Conservation (phyloP, 2,329 filamentous ascomycete species). For the Diplodia corticola region DNA sequence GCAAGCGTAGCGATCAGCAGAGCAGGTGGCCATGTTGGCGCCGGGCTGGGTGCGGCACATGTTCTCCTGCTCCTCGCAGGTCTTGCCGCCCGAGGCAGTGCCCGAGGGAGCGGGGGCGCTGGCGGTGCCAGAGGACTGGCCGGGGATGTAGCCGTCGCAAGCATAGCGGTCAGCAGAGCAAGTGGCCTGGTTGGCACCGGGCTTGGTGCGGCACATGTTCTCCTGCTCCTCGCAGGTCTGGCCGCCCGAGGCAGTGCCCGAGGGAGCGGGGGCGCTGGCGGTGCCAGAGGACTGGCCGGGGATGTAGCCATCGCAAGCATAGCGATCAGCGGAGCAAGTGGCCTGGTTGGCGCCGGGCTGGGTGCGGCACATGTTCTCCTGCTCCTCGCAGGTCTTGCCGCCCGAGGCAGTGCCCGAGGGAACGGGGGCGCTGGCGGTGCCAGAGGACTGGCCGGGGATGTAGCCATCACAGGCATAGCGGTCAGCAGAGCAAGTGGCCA, state of each 20-base stretch:
- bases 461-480: slow-evolving; percentile 4
- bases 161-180: background rate
- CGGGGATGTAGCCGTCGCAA: slow-evolving; percentile 13
- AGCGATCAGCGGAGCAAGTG: background rate
- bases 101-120: background rate
- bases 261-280: background rate
- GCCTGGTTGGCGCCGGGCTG: slow-evolving; percentile 9
- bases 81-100: background rate
- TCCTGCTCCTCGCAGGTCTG: slow-evolving; percentile 13
- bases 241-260: background rate
- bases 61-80: slow-evolving; percentile 15
- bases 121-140: background rate
- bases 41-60: background rate
- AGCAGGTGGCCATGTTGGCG: slow-evolving; percentile 15
- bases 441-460: background rate
- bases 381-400: slow-evolving; percentile 1
- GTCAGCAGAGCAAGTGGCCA: slow-evolving; percentile 5
- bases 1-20: background rate
- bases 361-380: slow-evolving; percentile 15
- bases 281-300: background rate
- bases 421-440: background rate
- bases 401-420: background rate
- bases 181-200: slow-evolving; percentile 6
- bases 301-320: slow-evolving; percentile 5
- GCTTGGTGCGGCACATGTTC: slow-evolving; percentile 6